Evolutionary conservation across 2,329 filamentous ascomycete genomes (phyloP).

Genomic region (Aureobasidium sp.): DNA sequence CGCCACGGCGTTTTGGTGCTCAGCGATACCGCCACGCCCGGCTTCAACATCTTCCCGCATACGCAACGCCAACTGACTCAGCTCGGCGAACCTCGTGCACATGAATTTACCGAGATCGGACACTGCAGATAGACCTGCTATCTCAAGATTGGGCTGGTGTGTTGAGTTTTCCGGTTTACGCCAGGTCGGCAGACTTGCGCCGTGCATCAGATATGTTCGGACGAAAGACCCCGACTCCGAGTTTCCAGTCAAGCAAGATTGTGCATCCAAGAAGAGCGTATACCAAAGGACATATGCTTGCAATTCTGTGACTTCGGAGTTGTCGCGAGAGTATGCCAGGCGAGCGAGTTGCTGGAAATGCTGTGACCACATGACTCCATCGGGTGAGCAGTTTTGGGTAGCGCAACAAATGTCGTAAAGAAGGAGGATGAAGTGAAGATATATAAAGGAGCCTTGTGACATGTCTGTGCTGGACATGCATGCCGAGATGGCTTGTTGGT

Average conservation of each 20-base stretch:
- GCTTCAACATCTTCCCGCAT: constrained; percentile 3
- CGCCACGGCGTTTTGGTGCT: constrained; percentile 9
- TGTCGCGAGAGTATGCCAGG: constrained; percentile 28
- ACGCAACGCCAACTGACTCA: background rate
- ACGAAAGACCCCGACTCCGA: constrained; percentile 15
- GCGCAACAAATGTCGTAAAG: constrained; percentile 46
- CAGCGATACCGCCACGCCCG: background rate
- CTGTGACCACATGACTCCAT: constrained; percentile 48
- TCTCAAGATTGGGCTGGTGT: background rate
- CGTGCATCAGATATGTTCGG: constrained; percentile 9
- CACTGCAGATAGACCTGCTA: background rate
- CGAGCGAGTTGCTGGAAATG: constrained; percentile 47
- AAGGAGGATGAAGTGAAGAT: constrained; percentile 51
- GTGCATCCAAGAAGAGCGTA: constrained; percentile 45
- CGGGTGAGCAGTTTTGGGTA: constrained; percentile 10
- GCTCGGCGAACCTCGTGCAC: background rate
- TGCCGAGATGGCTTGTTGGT: constrained; percentile 44
- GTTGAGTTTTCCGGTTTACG: background rate
- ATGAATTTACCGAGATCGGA: constrained; percentile 2
- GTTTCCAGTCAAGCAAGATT: constrained; percentile 14
- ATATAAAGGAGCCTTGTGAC: constrained; percentile 48
- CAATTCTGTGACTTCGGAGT: constrained; percentile 2
- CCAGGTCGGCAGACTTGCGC: constrained; percentile 1
- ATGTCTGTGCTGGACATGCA: constrained; percentile 38
- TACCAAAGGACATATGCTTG: constrained; percentile 50